phyloP scores from a whole-genome alignment of 352 stramenopile species.

The Blastocystis sp. region DNA sequence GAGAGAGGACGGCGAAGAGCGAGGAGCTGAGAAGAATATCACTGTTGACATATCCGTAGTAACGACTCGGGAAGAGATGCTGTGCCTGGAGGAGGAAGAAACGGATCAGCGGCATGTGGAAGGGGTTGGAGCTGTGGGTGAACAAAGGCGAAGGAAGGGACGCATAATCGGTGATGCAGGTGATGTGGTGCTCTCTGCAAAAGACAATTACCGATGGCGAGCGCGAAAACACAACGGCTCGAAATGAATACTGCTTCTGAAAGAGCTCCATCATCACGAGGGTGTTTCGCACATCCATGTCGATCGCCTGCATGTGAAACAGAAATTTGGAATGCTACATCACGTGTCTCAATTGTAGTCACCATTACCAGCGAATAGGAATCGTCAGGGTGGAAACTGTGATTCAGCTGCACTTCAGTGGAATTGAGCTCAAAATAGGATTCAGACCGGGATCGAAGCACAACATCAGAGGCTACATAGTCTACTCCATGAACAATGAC shows the following conservation, averaged over 20 bases:
- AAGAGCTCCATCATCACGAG: slow-evolving; percentile 7
- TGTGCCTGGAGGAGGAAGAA: slow-evolving; percentile 4
- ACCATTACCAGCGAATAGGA: slow-evolving; percentile 17
- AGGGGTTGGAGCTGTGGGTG: slow-evolving; percentile 17
- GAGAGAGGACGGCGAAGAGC: not conserved
- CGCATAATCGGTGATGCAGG: slow-evolving; percentile 8
- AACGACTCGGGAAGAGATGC: not conserved
- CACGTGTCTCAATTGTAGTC: not conserved
- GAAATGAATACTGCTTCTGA: slow-evolving; percentile 57
- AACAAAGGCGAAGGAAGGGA: not conserved
- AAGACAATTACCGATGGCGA: not conserved
- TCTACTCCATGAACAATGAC: too few relatives aligned
- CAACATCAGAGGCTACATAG: too few relatives aligned
- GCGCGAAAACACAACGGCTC: slow-evolving; percentile 15
- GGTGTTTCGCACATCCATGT: slow-evolving; percentile 7
- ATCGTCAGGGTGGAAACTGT: not conserved
- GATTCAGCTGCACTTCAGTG: not conserved
- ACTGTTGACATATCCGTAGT: slow-evolving; percentile 52
- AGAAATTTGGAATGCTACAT: not conserved
- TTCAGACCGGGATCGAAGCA: too few relatives aligned
- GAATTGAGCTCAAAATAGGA: not conserved
- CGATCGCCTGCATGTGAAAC: not conserved
- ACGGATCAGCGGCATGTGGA: not conserved
- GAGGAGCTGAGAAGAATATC: slow-evolving; percentile 19
- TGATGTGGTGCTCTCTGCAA: slow-evolving; percentile 15